Percentiles rank a stretch among this genome's conserved stretches.
These are phyloP conservation scores for Mortierella sp. DNA, from an alignment of 371 early-diverging fungal genomes.

Conservation along the genomic window DNA sequence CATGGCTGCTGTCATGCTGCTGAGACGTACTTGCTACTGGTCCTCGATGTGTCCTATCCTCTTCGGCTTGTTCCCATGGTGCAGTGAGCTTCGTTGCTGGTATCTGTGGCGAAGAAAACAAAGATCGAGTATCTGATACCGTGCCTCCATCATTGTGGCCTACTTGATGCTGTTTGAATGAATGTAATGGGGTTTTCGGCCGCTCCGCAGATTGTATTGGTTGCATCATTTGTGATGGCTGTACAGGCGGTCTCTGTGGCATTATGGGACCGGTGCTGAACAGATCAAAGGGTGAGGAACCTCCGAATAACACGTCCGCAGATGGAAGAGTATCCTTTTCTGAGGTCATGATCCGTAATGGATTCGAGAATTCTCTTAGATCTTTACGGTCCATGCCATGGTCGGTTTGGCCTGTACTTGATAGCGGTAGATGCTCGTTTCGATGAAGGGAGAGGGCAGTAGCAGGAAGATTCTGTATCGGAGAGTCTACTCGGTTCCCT, in stretches of 20 bases:
- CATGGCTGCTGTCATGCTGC: too few species aligned
- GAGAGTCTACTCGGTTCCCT: background rate
- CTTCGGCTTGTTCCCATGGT: too few species aligned
- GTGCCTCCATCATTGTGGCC: too few species aligned
- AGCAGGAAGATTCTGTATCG: background rate
- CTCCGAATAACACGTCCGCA: conserved; percentile 46
- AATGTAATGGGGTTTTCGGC: background rate
- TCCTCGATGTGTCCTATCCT: too few species aligned
- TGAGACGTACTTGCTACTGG: too few species aligned
- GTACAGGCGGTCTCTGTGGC: background rate
- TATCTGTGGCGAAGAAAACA: too few species aligned
- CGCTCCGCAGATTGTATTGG: background rate
- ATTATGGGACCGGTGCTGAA: conserved; percentile 11
- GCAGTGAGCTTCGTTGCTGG: too few species aligned
- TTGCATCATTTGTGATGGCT: background rate
- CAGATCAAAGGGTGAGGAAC: conserved; percentile 23
- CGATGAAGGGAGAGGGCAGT: background rate
- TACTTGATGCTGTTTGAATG: too few species aligned
- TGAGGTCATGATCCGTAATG: too few species aligned
- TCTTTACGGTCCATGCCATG: background rate
- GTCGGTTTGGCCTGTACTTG: background rate
- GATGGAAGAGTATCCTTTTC: conserved; percentile 26
- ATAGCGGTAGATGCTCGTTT: background rate
- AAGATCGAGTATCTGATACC: too few species aligned
- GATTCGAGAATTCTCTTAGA: background rate